Evolutionary conservation across 768 basidiomycete species (phyloP).

Genomic region (Lentinula detonsa): DNA sequence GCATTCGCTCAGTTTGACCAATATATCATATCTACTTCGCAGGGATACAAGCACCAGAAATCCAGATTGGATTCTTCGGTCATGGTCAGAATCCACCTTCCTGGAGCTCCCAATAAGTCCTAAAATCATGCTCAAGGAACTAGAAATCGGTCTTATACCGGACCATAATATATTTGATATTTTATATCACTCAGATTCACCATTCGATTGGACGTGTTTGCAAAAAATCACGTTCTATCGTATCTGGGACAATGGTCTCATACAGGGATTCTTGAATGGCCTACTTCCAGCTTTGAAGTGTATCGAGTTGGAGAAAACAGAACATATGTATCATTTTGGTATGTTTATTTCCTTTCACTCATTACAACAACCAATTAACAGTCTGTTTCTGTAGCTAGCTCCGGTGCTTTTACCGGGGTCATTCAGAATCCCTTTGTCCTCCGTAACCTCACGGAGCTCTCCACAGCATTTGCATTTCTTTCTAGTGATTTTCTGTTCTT

Average conservation of each 20-base stretch:
- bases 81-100: background rate
- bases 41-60: background rate
- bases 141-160: background rate
- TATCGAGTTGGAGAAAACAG: background rate
- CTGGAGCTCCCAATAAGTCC: background rate
- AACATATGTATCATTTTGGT: constrained; percentile 1
- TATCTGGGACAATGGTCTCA: background rate
- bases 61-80: background rate
- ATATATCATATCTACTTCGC: background rate
- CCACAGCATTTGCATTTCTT: background rate
- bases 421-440: background rate
- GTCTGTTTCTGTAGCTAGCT: background rate
- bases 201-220: background rate
- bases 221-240: background rate
- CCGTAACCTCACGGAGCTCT: background rate
- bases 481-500: background rate
- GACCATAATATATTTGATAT: background rate
- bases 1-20: background rate
- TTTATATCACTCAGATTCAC: background rate
- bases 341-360: background rate
- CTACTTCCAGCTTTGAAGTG: background rate
- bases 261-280: constrained; percentile 4
- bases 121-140: background rate
- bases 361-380: too few relatives aligned
- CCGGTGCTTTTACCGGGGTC: background rate